phyloP scores from a whole-genome alignment of 129 eudicot genomes.

The Escallonia rubra region DNA sequence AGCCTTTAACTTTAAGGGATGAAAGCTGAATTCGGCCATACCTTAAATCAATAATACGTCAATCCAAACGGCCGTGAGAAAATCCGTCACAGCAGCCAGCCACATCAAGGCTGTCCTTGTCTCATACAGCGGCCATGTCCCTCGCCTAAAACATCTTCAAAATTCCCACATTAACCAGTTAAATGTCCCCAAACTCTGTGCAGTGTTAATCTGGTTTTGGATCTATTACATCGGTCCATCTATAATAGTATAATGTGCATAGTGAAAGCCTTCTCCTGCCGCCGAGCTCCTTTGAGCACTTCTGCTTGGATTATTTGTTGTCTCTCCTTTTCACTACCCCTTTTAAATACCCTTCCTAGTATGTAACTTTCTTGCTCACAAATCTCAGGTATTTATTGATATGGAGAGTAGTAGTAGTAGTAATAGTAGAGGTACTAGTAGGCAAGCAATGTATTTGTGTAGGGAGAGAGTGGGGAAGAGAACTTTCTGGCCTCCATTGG shows the following conservation, averaged over 20 bases:
- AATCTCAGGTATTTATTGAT: neutral
- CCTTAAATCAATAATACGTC: neutral
- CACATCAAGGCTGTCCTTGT: slow-evolving; percentile 11
- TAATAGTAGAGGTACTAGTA: too few species aligned
- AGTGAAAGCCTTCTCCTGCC: neutral
- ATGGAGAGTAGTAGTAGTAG: neutral
- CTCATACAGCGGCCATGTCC: slow-evolving; percentile 5
- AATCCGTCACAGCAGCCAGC: neutral
- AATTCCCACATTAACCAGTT: too few species aligned
- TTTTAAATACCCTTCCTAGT: slow-evolving; percentile 1
- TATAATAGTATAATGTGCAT: neutral
- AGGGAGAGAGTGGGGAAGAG: neutral
- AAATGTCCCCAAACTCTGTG: too few species aligned
- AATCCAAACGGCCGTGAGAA: slow-evolving; percentile 4
- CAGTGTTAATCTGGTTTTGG: neutral
- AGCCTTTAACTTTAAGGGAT: too few species aligned
- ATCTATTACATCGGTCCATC: neutral
- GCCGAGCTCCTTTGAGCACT: neutral
- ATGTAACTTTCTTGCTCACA: neutral
- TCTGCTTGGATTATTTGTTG: slow-evolving; percentile 7
- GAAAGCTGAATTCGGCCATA: too few species aligned
- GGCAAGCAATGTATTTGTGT: neutral
- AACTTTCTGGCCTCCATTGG: neutral
- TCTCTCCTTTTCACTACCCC: neutral
- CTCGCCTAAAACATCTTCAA: too few species aligned